A percentile compares a stretch with the other conserved stretches of the same genome.
Conservation (phyloP, 176 grass and related monocot genomes). For the Oryza glaberrima region DNA sequence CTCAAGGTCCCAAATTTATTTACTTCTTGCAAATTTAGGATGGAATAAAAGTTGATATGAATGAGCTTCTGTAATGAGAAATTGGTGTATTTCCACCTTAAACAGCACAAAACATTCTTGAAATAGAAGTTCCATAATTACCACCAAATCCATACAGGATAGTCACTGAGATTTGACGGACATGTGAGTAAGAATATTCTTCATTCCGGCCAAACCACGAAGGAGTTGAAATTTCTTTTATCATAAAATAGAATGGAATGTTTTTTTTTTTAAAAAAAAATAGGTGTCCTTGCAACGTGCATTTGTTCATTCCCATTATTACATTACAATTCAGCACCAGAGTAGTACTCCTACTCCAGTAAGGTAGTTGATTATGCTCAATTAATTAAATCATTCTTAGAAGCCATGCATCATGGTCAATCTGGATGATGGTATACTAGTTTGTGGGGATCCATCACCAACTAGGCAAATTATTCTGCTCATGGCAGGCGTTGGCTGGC, state of each 20-base stretch:
- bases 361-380: background rate
- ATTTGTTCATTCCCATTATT: background rate
- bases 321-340: background rate
- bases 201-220: background rate
- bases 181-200: constrained; percentile 1
- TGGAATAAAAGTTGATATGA: background rate
- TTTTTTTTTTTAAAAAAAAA: background rate
- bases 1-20: background rate
- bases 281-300: background rate
- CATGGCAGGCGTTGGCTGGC: background rate
- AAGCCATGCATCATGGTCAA: background rate
- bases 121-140: background rate
- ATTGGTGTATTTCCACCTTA: background rate
- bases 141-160: background rate
- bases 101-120: background rate
- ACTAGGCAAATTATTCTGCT: background rate
- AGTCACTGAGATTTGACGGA: background rate
- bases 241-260: background rate
- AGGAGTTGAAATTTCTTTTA: background rate
- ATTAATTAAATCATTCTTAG: constrained; percentile 10
- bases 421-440: background rate
- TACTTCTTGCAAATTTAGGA: background rate
- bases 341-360: background rate
- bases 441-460: background rate
- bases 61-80: background rate